These are phyloP conservation scores for Globisporangium polare DNA, from an alignment of 352 stramenopile species.

Conservation along the genomic window DNA sequence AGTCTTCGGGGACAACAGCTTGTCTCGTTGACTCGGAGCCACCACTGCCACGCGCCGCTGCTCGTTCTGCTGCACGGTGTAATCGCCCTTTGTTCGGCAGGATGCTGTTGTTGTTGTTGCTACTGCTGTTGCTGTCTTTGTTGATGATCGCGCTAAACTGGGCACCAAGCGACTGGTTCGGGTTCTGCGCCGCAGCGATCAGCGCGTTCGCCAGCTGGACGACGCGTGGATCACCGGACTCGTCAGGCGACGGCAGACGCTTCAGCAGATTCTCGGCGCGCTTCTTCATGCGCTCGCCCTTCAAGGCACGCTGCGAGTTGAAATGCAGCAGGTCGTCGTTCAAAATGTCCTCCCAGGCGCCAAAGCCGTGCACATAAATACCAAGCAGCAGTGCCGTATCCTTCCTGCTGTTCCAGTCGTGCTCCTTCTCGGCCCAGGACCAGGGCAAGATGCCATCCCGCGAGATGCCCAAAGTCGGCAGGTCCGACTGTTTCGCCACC, in stretches of 20 bases:
- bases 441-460: conserved; percentile 58
- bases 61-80: conserved; percentile 60
- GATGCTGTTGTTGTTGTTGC: conserved; percentile 24
- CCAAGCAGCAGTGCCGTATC: conserved; percentile 76
- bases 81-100: conserved; percentile 39
- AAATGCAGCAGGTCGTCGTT: conserved; percentile 79
- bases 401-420: conserved; percentile 76
- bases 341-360: conserved; percentile 83
- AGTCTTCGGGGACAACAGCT: conserved; percentile 26
- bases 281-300: conserved; percentile 82
- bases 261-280: conserved; percentile 81
- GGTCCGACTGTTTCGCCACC: conserved; percentile 62
- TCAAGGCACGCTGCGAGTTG: conserved; percentile 74
- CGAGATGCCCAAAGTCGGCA: conserved; percentile 57
- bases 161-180: conserved; percentile 54
- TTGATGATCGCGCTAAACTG: conserved; percentile 84
- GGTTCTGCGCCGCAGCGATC: conserved; percentile 27
- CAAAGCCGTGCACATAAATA: conserved; percentile 84
- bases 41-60: conserved; percentile 36
- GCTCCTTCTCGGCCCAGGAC: conserved; percentile 78
- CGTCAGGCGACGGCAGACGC: conserved; percentile 55
- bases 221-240: conserved; percentile 51
- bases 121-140: conserved; percentile 24
- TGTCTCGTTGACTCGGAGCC: neutral
- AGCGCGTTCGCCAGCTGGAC: conserved; percentile 53